Conservation (phyloP, 2,329 filamentous ascomycete species). For the Blumeria hordei region DNA sequence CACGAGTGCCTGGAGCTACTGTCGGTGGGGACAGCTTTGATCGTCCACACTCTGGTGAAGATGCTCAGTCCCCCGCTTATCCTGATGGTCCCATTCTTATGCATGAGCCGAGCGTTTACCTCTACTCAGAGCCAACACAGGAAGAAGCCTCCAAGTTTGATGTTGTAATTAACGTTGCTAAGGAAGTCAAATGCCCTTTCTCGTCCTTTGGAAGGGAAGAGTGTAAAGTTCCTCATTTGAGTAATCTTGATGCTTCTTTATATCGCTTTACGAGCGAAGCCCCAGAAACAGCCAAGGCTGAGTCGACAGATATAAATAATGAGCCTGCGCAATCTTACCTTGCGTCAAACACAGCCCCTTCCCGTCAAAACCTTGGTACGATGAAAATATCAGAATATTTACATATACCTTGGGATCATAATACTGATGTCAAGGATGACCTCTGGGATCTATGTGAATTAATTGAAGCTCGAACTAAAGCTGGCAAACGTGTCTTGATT, state of each 20-base stretch:
- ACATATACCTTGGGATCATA: conserved; percentile 72
- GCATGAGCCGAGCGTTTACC: conserved; percentile 51
- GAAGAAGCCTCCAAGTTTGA: conserved; percentile 59
- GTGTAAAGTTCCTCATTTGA: too few relatives aligned
- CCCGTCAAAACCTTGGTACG: conserved; percentile 23
- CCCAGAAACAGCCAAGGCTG: not conserved
- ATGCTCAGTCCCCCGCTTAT: conserved; percentile 62
- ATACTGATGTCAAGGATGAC: conserved; percentile 62
- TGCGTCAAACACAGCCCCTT: conserved; percentile 22
- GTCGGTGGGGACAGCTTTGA: conserved; percentile 36
- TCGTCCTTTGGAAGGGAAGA: not conserved
- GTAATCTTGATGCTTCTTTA: too few relatives aligned
- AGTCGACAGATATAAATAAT: not conserved
- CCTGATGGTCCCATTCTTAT: conserved; percentile 64
- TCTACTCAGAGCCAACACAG: conserved; percentile 58
- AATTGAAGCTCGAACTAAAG: conserved; percentile 46
- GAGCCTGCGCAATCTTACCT: not conserved
- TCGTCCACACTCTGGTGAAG: conserved; percentile 50
- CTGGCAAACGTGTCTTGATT: conserved; percentile 56
- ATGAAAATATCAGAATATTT: conserved; percentile 50
- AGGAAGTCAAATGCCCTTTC: conserved; percentile 61
- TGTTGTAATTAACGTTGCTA: conserved; percentile 64
- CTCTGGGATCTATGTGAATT: conserved; percentile 50
- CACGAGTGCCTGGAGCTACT: conserved; percentile 21
- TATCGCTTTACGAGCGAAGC: not conserved